A percentile compares a stretch with the other conserved stretches of the same genome.
Conservation (phyloP, 371 early-diverging fungal species). For the Gilbertella persicaria region DNA sequence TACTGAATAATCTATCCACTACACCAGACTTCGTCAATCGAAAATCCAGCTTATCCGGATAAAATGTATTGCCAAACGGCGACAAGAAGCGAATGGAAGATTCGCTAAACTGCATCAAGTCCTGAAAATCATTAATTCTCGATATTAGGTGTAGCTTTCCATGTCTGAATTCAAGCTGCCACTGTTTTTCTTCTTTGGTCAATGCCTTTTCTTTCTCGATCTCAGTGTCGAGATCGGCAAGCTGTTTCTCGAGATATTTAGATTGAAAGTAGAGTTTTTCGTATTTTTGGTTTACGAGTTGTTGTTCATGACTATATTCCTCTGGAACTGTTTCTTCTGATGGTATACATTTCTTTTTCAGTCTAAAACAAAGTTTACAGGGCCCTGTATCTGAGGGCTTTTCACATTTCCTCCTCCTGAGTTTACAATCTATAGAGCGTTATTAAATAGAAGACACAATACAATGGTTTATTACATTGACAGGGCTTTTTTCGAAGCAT, state of each 20-base stretch:
- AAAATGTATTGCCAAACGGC: slow-evolving; percentile 8
- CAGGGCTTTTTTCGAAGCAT: slow-evolving; percentile 10
- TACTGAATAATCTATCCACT: background rate
- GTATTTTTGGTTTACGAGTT: background rate
- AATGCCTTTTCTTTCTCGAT: slow-evolving; percentile 3
- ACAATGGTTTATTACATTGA: slow-evolving; percentile 7
- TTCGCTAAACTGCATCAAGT: background rate
- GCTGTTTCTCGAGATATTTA: background rate
- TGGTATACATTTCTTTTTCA: slow-evolving; percentile 5
- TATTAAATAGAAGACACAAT: background rate
- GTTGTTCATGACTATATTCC: background rate
- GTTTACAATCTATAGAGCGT: slow-evolving; percentile 10
- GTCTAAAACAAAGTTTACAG: slow-evolving; percentile 6
- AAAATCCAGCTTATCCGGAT: background rate
- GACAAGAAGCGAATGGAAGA: slow-evolving; percentile 8
- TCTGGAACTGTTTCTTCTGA: background rate
- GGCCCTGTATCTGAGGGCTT: background rate
- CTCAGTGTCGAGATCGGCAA: slow-evolving; percentile 1
- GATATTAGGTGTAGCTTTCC: background rate
- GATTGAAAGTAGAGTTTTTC: background rate
- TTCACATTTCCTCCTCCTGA: slow-evolving; percentile 13
- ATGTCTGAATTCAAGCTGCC: background rate
- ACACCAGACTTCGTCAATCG: background rate
- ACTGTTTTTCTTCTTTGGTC: background rate
- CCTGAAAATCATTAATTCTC: background rate